phyloP scores from a whole-genome alignment of 352 stramenopile genomes.

The Pythium insidiosum region DNA sequence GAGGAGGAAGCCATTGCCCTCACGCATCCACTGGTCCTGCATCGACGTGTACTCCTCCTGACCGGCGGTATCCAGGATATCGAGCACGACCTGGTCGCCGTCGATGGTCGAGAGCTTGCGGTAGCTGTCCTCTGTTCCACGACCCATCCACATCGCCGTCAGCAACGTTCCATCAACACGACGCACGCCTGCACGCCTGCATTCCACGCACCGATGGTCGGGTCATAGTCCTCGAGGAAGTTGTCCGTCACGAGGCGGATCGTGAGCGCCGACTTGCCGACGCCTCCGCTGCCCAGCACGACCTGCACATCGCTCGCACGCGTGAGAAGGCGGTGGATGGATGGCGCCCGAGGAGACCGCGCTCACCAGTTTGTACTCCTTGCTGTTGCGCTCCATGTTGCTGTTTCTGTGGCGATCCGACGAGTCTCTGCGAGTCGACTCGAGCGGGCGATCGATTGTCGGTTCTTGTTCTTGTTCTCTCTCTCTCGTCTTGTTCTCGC shows the following conservation, averaged over 20 bases:
- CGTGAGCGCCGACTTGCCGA: slow-evolving; percentile 89
- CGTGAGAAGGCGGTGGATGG: no score
- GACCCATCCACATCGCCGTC: neutral
- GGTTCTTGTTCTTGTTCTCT: no score
- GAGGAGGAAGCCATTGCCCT: slow-evolving; percentile 87
- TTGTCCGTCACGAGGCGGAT: slow-evolving; percentile 90
- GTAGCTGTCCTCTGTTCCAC: slow-evolving; percentile 85
- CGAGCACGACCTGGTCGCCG: slow-evolving; percentile 67
- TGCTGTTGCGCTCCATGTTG: slow-evolving; percentile 50
- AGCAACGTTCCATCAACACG: neutral
- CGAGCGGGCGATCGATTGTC: no score
- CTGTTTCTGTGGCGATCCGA: neutral
- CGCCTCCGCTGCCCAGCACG: slow-evolving; percentile 84
- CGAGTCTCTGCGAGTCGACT: neutral
- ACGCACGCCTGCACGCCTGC: neutral
- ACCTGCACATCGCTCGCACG: slow-evolving; percentile 26
- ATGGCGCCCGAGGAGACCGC: no score
- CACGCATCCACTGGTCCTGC: slow-evolving; percentile 81
- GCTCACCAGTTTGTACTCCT: slow-evolving; percentile 85
- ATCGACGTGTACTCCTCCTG: slow-evolving; percentile 88
- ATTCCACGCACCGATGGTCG: slow-evolving; percentile 69
- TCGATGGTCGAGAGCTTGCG: slow-evolving; percentile 87
- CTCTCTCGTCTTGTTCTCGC: no score
- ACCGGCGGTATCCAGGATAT: slow-evolving; percentile 89
- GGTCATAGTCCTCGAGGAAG: slow-evolving; percentile 92